Evolutionary conservation across 257 asterid genomes (phyloP), one percentile per base, ranked within the genome.

Genomic region (Cynanchum wilfordii): DNA sequence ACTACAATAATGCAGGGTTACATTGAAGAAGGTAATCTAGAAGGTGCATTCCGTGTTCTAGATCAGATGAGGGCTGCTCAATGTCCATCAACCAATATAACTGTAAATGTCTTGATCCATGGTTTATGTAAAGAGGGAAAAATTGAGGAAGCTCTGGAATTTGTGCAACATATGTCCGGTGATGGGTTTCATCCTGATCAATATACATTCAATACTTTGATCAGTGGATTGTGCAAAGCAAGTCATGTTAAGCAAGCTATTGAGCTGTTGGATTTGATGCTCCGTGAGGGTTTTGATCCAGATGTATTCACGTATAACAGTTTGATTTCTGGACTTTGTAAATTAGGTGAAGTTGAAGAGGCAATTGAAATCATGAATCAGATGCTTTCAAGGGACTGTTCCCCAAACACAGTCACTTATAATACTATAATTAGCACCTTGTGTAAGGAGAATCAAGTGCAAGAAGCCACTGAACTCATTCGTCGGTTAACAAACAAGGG

Each of bases 1-100:
- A 88, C 96, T 5, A 94, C 95, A 30, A 84, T 94, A 80, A 94
- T 91, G 97, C 96, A 86, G 79, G 96, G 97, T 11, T 89, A 88
- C 73, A 88, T 91, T 3, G 97, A 88, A 80, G 93, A 87, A 78
- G 97, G 97, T 5, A 78, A 94, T 69, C 51, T 91, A n/a, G 88
- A 72, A 7, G 96, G 93, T 47, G 97, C 98, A 45, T 69, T 94
- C 82, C 85, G 97, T 82, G 86, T 94, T 44, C 77, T 86, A 63
- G 97, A 87, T 64, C 96, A 87, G 70, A 94, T 94, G 98, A 80
- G 72, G 59, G 83, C 91, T 9, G 87, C 89, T 76, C 82, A 69
- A 52, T 91, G 96, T 60, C 77, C 81, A 16, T 82, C 85, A 75
- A 89, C 79, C 75, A 86, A 87, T 79, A 79, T 87, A 62, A 87